A percentile compares a stretch with the other conserved stretches of the same genome.
Evolutionary conservation across 345 rosid species (phyloP).

Genomic region (Eutrema yunnanense): DNA sequence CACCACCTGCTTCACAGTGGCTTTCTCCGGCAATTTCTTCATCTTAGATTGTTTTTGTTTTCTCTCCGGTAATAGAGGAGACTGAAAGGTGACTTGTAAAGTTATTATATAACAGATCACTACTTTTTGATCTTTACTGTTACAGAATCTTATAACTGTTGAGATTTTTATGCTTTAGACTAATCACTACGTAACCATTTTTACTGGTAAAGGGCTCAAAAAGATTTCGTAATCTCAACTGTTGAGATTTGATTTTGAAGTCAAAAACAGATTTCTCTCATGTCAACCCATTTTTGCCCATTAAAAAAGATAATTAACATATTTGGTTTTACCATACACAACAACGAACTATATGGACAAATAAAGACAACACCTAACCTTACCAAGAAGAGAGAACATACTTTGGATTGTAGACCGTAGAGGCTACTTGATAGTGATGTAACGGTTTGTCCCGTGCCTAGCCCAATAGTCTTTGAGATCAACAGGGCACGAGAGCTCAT

Average conservation of each 20-base stretch:
- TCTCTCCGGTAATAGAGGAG: not conserved
- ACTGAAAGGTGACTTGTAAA: not conserved
- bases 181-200: not conserved
- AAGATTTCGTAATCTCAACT: not conserved
- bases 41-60: not conserved
- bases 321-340: conserved; percentile 2
- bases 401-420: not conserved
- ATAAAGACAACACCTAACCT: not conserved
- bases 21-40: not conserved
- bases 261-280: not conserved
- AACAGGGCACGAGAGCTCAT: conserved; percentile 56
- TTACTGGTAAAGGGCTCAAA: not conserved
- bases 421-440: conserved; percentile 85
- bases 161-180: not conserved
- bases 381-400: not conserved
- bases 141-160: not conserved
- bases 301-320: conserved; percentile 4
- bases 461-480: conserved; percentile 96
- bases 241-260: not conserved
- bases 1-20: not conserved
- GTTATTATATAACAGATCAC: not conserved
- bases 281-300: not conserved
- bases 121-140: not conserved
- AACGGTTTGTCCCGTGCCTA: conserved; percentile 90
- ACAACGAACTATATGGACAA: not conserved